phyloP scores from a whole-genome alignment of 2,329 filamentous ascomycete genomes.

The Fusarium humuli region DNA sequence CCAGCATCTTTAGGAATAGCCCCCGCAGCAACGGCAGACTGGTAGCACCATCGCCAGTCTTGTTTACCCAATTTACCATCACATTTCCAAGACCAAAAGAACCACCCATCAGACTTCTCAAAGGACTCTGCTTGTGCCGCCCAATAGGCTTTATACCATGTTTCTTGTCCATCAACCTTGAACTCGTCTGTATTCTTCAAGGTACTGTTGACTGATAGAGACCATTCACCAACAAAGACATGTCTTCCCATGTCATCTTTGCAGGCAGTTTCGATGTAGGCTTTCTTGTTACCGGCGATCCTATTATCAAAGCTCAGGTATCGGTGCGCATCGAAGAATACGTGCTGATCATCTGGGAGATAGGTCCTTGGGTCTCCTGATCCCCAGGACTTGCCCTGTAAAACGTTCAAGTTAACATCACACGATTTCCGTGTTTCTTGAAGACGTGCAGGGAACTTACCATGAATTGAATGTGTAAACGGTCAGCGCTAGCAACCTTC shows the following conservation, averaged over 20 bases:
- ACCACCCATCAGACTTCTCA: conserved; percentile 66
- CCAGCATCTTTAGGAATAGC: conserved; percentile 45
- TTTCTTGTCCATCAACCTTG: conserved; percentile 54
- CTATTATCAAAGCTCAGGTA: conserved; percentile 67
- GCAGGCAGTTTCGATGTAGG: conserved; percentile 65
- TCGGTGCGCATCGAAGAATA: conserved; percentile 69
- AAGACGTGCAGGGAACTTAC: conserved; percentile 22
- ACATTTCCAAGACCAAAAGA: conserved; percentile 72
- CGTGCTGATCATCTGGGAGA: conserved; percentile 56
- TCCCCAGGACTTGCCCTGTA: conserved; percentile 57
- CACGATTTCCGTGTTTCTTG: rapidly evolving
- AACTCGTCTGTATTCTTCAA: conserved; percentile 59
- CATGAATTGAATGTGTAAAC: conserved; percentile 64
- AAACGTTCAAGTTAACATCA: not conserved
- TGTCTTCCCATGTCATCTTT: conserved; percentile 56
- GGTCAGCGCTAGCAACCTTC: conserved; percentile 55
- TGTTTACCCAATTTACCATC: conserved; percentile 50
- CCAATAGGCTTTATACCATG: conserved; percentile 68
- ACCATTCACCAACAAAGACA: conserved; percentile 70
- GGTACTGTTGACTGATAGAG: conserved; percentile 62
- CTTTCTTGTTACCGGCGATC: conserved; percentile 57
- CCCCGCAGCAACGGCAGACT: conserved; percentile 43
- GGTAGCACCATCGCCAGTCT: conserved; percentile 64
- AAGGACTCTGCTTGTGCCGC: conserved; percentile 67
- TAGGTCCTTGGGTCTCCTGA: conserved; percentile 63